These are phyloP conservation scores for Zygosaccharomyces lentus DNA, from an alignment of 805 yeast genomes.

Conservation along the genomic window DNA sequence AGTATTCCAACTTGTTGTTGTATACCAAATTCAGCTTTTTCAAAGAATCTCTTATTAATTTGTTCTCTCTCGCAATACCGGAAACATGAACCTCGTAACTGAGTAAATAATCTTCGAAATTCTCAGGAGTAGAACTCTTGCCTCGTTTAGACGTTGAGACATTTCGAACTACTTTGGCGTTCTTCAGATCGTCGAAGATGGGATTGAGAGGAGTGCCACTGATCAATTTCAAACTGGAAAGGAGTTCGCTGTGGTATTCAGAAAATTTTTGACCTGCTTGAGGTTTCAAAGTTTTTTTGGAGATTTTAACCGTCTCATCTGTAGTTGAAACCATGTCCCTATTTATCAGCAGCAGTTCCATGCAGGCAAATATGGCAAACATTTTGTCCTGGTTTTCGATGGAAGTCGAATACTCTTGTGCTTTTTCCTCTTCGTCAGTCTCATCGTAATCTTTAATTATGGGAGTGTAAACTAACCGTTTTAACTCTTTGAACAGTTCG, in stretches of 20 bases:
- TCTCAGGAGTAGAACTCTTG: constrained; percentile 7
- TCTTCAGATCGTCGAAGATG: constrained; percentile 34
- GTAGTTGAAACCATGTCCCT: constrained; percentile 33
- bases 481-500: constrained; percentile 14
- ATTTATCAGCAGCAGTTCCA: constrained; percentile 47
- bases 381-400: constrained; percentile 72
- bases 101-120: constrained; percentile 28
- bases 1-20: constrained; percentile 78
- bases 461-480: constrained; percentile 25
- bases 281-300: constrained; percentile 16
- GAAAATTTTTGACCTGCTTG: constrained; percentile 26
- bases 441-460: constrained; percentile 26
- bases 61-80: constrained; percentile 24
- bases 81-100: constrained; percentile 21
- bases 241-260: constrained; percentile 31
- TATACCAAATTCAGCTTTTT: constrained; percentile 58
- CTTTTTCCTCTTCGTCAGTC: constrained; percentile 44
- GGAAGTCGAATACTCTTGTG: constrained; percentile 74
- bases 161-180: constrained; percentile 23
- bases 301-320: constrained; percentile 26
- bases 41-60: constrained; percentile 39
- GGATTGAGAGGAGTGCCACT: constrained; percentile 31
- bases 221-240: constrained; percentile 22
- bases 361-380: constrained; percentile 50
- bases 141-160: constrained; percentile 8